phyloP scores from a whole-genome alignment of 2,329 filamentous ascomycete species.

The Leptographium lundbergii region DNA sequence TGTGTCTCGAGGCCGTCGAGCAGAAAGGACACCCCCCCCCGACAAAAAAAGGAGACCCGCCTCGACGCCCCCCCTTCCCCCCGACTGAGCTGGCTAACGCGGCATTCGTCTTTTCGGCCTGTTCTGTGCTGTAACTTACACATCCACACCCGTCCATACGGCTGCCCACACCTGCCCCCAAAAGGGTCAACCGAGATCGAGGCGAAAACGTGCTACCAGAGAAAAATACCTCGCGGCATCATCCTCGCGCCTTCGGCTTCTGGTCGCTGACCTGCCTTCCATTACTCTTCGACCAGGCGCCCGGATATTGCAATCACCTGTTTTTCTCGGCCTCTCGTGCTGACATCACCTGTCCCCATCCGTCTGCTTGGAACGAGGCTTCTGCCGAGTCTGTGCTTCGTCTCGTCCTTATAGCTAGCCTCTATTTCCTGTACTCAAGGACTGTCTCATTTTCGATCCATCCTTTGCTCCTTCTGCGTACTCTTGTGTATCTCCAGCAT shows the following conservation, averaged over 20 bases:
- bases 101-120: constrained; percentile 1
- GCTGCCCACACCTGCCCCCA: background rate
- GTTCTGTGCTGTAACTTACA: background rate
- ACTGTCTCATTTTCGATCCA: background rate
- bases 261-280: background rate
- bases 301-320: background rate
- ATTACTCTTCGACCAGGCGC: background rate
- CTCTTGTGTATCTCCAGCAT: background rate
- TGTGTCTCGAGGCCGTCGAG: background rate
- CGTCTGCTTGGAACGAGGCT: background rate
- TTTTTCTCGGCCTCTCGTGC: background rate
- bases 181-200: background rate
- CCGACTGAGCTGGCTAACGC: background rate
- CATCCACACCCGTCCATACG: background rate
- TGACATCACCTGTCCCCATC: background rate
- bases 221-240: constrained; percentile 1
- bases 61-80: background rate
- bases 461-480: background rate
- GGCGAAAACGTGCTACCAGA: background rate
- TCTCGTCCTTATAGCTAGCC: background rate
- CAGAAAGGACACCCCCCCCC: background rate
- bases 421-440: background rate
- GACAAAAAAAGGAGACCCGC: background rate
- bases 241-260: background rate
- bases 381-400: background rate